phyloP scores from a whole-genome alignment of 2,329 filamentous ascomycete species.

The Ceratocystis diversiconidia region DNA sequence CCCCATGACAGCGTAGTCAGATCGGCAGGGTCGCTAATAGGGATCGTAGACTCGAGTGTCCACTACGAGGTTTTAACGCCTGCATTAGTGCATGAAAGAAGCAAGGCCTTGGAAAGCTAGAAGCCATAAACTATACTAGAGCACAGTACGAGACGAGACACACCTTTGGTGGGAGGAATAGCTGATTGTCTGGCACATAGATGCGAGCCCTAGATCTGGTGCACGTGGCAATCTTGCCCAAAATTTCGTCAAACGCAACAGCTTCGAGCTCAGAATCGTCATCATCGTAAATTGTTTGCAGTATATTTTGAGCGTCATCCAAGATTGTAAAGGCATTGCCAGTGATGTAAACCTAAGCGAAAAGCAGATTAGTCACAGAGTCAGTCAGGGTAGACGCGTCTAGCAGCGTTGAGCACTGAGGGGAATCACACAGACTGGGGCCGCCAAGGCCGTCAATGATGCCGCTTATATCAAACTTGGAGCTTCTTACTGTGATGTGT shows the following conservation, averaged over 20 bases:
- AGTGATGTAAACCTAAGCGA: conserved; percentile 64
- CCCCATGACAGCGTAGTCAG: conserved; percentile 63
- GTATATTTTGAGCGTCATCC: conserved; percentile 53
- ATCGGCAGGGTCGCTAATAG: conserved; percentile 27
- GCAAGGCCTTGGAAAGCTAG: neutral
- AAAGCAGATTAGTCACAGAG: neutral
- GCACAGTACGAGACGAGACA: neutral
- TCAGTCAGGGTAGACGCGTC: neutral
- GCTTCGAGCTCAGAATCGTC: conserved; percentile 55
- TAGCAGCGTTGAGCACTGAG: neutral
- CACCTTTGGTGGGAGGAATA: conserved; percentile 9
- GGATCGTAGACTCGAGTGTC: conserved; percentile 49
- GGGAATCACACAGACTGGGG: neutral
- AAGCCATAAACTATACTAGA: neutral
- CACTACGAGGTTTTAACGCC: conserved; percentile 32
- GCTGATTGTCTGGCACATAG: conserved; percentile 50
- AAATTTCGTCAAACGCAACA: conserved; percentile 64
- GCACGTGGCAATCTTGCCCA: conserved; percentile 73
- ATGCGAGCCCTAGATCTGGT: conserved; percentile 54
- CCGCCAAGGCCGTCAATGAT: neutral
- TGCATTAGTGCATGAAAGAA: neutral
- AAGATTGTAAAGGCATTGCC: conserved; percentile 80
- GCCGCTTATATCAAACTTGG: neutral
- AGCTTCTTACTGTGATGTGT: conserved; percentile 51
- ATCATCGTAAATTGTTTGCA: conserved; percentile 86